Conservation (phyloP, 2,329 filamentous ascomycete species). For the Verticillium isaacii region DNA sequence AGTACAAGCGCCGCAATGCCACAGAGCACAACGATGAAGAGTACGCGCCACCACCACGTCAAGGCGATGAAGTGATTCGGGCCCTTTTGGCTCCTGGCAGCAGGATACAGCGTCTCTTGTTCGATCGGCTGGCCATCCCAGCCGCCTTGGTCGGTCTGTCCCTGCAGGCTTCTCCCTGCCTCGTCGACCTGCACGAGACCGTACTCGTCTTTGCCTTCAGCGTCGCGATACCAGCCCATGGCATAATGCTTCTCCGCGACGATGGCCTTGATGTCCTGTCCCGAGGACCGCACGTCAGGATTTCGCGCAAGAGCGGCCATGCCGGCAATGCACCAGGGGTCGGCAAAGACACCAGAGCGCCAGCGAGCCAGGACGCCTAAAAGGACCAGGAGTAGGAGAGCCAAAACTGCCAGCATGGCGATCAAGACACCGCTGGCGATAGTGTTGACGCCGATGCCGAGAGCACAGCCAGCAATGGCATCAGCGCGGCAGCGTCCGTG, state of each 20-base stretch:
- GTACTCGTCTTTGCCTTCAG: conserved; percentile 20
- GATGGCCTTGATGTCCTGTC: conserved; percentile 10
- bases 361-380: conserved; percentile 23
- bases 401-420: conserved; percentile 24
- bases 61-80: conserved; percentile 27
- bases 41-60: conserved; percentile 26
- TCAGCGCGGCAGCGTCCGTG: conserved; percentile 25
- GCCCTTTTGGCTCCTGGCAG: neutral
- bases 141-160: conserved; percentile 1
- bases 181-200: conserved; percentile 25
- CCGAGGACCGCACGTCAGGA: conserved; percentile 18
- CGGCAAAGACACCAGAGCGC: conserved; percentile 30
- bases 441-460: conserved; percentile 27
- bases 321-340: conserved; percentile 34
- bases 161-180: conserved; percentile 13
- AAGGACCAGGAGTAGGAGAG: conserved; percentile 21
- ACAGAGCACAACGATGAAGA: conserved; percentile 25
- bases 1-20: conserved; percentile 29
- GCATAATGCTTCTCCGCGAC: conserved; percentile 20
- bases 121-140: neutral
- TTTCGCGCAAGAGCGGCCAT: conserved; percentile 28
- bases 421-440: conserved; percentile 24
- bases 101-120: neutral
- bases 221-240: conserved; percentile 22
- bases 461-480: conserved; percentile 24